These are phyloP conservation scores for Diaporthe humulicola DNA, from an alignment of 2,329 filamentous ascomycete species.

Conservation along the genomic window DNA sequence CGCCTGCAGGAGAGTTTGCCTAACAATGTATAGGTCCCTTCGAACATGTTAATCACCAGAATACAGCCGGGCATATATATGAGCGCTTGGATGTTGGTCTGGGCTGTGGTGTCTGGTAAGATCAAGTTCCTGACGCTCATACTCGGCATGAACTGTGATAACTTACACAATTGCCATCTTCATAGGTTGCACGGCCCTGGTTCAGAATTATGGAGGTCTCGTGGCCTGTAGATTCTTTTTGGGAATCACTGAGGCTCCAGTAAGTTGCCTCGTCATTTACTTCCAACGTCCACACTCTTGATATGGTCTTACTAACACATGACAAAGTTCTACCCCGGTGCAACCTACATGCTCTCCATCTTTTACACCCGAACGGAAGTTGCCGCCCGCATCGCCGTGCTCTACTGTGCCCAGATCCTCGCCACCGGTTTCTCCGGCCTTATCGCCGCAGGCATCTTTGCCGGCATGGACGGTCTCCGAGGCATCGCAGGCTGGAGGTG, in stretches of 20 bases:
- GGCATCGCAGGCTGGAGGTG: constrained; percentile 57
- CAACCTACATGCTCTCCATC: constrained; percentile 66
- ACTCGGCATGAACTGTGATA: too few species aligned
- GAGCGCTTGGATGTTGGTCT: constrained; percentile 52
- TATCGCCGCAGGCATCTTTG: constrained; percentile 73
- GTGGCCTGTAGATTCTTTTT: constrained; percentile 57
- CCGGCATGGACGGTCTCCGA: constrained; percentile 60
- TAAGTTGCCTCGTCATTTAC: neutral
- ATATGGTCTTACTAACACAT: neutral
- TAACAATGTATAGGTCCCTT: constrained; percentile 50
- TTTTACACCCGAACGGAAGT: constrained; percentile 79
- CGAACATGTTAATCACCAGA: constrained; percentile 59
- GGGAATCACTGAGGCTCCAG: constrained; percentile 56
- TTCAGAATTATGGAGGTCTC: constrained; percentile 57
- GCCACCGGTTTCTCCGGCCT: constrained; percentile 77
- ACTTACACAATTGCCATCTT: neutral
- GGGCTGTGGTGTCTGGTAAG: constrained; percentile 49
- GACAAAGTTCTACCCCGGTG: constrained; percentile 48
- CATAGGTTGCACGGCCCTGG: constrained; percentile 52
- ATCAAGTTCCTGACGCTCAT: neutral
- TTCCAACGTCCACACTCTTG: constrained; percentile 39
- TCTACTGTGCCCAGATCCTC: constrained; percentile 72
- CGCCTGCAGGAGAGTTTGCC: neutral
- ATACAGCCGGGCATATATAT: constrained; percentile 49
- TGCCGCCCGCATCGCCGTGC: constrained; percentile 71